Evolutionary conservation across 179 eudicot genomes (phyloP).

Genomic region (Beta lomatogona): DNA sequence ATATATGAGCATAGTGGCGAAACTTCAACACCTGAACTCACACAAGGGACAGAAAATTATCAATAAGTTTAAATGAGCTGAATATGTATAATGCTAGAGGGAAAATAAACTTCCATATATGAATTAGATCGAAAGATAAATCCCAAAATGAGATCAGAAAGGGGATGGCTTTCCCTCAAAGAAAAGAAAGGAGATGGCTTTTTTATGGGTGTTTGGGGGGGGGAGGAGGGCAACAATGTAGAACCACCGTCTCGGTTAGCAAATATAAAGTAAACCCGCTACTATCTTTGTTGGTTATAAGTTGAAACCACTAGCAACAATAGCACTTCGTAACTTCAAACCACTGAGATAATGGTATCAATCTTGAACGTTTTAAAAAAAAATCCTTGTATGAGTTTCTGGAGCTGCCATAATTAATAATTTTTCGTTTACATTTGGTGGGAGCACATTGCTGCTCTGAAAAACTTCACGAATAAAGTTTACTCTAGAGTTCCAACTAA

Average conservation of each 20-base stretch:
- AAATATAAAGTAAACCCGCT: background rate
- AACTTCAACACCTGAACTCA: conserved; percentile 81
- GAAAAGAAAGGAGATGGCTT: too few relatives aligned
- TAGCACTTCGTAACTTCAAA: background rate
- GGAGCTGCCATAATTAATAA: too few relatives aligned
- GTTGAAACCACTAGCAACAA: background rate
- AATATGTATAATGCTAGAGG: background rate
- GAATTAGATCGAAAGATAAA: background rate
- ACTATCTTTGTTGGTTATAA: background rate
- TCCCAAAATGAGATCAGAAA: background rate
- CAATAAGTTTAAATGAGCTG: background rate
- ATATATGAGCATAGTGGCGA: conserved; percentile 92
- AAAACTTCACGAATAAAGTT: too few relatives aligned
- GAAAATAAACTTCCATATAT: background rate
- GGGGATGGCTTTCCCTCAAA: too few relatives aligned
- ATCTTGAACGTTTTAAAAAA: background rate
- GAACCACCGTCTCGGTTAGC: background rate
- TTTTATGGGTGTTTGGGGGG: background rate
- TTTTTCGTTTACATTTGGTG: too few relatives aligned
- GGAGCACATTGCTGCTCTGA: too few relatives aligned
- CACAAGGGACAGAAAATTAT: background rate
- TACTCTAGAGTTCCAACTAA: too few relatives aligned
- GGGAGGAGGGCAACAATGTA: background rate
- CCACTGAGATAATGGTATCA: background rate
- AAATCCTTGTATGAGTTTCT: background rate